Evolutionary conservation across 192 early-diverging fungal species (phyloP).

Genomic region (Lobosporangium transversale): DNA sequence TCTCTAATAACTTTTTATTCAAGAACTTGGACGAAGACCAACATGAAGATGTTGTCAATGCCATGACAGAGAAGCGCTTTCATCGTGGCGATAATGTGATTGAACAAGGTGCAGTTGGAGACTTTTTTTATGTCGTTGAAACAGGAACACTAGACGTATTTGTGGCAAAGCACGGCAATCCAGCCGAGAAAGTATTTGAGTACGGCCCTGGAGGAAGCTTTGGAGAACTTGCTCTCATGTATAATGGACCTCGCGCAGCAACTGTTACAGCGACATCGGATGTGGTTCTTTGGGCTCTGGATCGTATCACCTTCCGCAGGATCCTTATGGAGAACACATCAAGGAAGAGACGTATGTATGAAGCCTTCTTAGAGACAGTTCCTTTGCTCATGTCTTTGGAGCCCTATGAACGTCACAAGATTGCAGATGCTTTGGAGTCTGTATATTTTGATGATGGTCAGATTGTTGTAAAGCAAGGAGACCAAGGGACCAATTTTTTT

Average conservation of each 20-base stretch:
- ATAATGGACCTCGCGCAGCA: slow-evolving; percentile 97
- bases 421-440: slow-evolving; percentile 97
- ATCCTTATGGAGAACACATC: slow-evolving; percentile 99
- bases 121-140: slow-evolving; percentile 99
- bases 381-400: slow-evolving; percentile 88
- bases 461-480: slow-evolving; percentile 90
- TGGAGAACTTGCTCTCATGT: slow-evolving; percentile 99
- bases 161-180: slow-evolving; percentile 74
- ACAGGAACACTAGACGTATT: slow-evolving; percentile 91
- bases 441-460: slow-evolving; percentile 86
- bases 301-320: slow-evolving; percentile 96
- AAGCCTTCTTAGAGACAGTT: slow-evolving; percentile 94
- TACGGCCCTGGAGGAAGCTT: slow-evolving; percentile 91
- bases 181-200: slow-evolving; percentile 77
- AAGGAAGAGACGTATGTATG: slow-evolving; percentile 95
- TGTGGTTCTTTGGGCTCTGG: slow-evolving; percentile 93
- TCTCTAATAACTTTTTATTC: slow-evolving; percentile 94
- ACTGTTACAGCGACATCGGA: slow-evolving; percentile 90
- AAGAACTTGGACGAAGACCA: slow-evolving; percentile 95
- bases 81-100: slow-evolving; percentile 78
- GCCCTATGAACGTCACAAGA: slow-evolving; percentile 98
- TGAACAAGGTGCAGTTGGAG: slow-evolving; percentile 94
- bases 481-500: slow-evolving; percentile 93
- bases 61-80: slow-evolving; percentile 93
- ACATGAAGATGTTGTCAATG: slow-evolving; percentile 92